Conservation (phyloP, 371 early-diverging fungal genomes). For the Rhizomucor pusillus region DNA sequence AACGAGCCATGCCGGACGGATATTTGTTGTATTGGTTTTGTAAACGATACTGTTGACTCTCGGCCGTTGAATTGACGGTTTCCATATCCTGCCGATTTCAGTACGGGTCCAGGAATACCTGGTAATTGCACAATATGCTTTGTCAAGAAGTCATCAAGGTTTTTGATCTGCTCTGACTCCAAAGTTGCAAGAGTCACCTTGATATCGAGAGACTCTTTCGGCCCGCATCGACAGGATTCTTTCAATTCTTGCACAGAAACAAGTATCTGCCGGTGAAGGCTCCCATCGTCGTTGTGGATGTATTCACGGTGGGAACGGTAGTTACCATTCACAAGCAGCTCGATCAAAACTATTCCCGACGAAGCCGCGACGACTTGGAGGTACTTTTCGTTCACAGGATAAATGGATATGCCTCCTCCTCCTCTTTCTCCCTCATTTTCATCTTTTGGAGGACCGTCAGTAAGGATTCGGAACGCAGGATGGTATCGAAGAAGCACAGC, state of each 20-base stretch:
- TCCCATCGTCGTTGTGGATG: conserved; percentile 13
- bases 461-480: conserved; percentile 54
- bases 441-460: conserved; percentile 36
- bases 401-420: conserved; percentile 17
- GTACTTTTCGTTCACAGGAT: conserved; percentile 27
- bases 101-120: conserved; percentile 23
- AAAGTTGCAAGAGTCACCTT: conserved; percentile 40
- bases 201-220: conserved; percentile 28
- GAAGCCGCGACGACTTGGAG: conserved; percentile 36
- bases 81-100: conserved; percentile 28
- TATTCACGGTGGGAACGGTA: conserved; percentile 57
- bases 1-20: conserved; percentile 44
- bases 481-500: conserved; percentile 63
- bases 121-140: conserved; percentile 23
- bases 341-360: conserved; percentile 56
- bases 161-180: conserved; percentile 22
- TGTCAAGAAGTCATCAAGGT: conserved; percentile 27
- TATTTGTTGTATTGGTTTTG: conserved; percentile 14
- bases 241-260: conserved; percentile 20
- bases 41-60: conserved; percentile 5
- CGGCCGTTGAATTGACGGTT: conserved; percentile 21
- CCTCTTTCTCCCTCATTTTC: conserved; percentile 1
- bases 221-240: conserved; percentile 16
- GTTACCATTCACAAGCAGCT: conserved; percentile 48
- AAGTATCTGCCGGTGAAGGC: conserved; percentile 17